Percentiles rank a stretch among this genome's conserved stretches.
Conservation (phyloP, 225 moss, liverwort and hornwort genomes). For the Thuidium tamariscinum region DNA sequence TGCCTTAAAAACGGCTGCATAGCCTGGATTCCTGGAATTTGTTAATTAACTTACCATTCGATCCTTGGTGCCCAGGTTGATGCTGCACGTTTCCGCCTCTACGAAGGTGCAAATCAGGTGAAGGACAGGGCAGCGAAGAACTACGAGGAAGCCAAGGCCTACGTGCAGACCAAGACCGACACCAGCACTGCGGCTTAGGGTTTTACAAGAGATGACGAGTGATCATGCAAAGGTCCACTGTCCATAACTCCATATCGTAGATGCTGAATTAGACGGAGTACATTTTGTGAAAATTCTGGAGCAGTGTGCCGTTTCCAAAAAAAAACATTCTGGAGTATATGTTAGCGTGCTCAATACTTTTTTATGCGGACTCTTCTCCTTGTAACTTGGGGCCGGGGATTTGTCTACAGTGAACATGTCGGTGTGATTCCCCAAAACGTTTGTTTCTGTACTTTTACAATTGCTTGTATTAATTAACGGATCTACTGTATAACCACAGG, state of each 20-base stretch:
- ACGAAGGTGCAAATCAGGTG: slow-evolving; percentile 19
- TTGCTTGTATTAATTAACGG: neutral
- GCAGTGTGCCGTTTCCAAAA: neutral
- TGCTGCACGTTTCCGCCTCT: slow-evolving; percentile 34
- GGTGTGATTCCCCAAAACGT: neutral
- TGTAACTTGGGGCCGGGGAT: neutral
- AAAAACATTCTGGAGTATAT: neutral
- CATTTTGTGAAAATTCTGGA: neutral
- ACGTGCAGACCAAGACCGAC: slow-evolving; percentile 24
- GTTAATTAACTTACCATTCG: neutral
- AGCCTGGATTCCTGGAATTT: neutral
- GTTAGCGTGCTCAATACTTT: neutral
- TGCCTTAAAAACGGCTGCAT: neutral
- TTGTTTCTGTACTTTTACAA: neutral
- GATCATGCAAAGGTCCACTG: neutral
- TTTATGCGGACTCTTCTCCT: neutral
- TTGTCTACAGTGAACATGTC: neutral
- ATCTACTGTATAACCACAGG: too few relatives aligned
- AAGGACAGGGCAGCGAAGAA: slow-evolving; percentile 19
- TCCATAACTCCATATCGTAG: neutral
- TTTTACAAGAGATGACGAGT: neutral
- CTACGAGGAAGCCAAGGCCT: slow-evolving; percentile 13
- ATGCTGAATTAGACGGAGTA: neutral
- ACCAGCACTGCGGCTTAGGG: slow-evolving; percentile 26
- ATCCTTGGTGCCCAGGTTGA: slow-evolving; percentile 13